Base-by-base conservation (phyloP, 1,139 yeast genomes). In the Suhomyces taliae region DNA sequence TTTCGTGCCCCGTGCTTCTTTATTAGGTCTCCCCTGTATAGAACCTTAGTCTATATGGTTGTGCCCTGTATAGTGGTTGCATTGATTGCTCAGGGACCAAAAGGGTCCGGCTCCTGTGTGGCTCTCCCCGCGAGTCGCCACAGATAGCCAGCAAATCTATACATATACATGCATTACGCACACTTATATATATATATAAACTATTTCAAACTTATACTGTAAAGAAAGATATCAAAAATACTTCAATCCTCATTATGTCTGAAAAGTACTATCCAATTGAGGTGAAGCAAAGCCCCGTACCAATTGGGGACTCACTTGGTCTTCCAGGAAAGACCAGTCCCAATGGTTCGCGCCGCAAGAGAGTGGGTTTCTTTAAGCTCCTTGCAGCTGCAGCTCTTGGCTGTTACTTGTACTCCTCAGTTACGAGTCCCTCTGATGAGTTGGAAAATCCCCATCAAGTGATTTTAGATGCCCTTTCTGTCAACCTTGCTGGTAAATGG, bases 401-500 rank as follows among this genome's bases (percentile, higher is more conserved):
- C 6, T 35, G 14, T 35, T 35, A 19, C 27, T 24, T 29, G 15
- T 40, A 40, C 34, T 29, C 10, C 14, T 29, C 39, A 10, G 15
- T 38, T 34, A 32, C 14, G n/a, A 35, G 32, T 27, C 27, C 29
- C 6, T 19, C 10, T 19, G 44, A 36, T 2, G 24, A 19, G 4
- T 19, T 44, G 27, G 27, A 39, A 6, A 40, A 49, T 33, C 56
- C 57, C 9, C 44, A 45, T 39, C 43, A 50, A 24, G 40, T 49
- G n/a, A 43, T 56, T n/a, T 47, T 53, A 41, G 53, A 53, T 11
- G 45, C 57, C 1, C 52, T 56, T 34, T 54, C 56, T 8, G 62
- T 64, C 36, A 71, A 72, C 47, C 58, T 63, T 36, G 71, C 72
- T 1, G 61, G 61, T 3, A 61, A 64, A 8, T 75, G 74, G 62